Percentiles rank a stretch among this genome's conserved stretches.
Conservation (phyloP, 176 grass and related monocot species). For the Cocos nucifera region DNA sequence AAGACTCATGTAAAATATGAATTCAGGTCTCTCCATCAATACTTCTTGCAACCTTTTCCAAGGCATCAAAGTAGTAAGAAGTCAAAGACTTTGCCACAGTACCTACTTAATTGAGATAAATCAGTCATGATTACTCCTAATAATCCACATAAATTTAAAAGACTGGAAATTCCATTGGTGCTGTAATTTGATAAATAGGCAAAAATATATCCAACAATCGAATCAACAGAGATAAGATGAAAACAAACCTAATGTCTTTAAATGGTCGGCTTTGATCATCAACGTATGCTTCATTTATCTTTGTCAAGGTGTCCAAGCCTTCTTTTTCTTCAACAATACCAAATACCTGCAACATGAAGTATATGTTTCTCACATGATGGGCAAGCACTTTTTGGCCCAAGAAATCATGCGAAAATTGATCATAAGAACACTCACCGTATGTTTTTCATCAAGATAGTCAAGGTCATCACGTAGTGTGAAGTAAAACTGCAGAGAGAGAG, state of each 20-base stretch:
- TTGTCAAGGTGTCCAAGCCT: constrained; percentile 72
- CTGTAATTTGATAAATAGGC: no score
- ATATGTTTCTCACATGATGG: not conserved
- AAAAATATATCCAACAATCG: no score
- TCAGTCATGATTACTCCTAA: no score
- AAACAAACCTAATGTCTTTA: constrained; percentile 76
- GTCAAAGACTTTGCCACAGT: no score
- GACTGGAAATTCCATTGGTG: no score
- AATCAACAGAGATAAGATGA: not conserved
- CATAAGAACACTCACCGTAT: constrained; percentile 44
- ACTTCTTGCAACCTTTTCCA: no score
- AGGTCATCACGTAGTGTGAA: constrained; percentile 78
- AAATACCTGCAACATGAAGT: constrained; percentile 51
- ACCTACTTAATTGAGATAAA: no score
- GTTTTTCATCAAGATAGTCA: constrained; percentile 97
- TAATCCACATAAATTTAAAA: no score
- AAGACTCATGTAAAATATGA: no score
- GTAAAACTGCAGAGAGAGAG: constrained; percentile 47
- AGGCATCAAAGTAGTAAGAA: no score
- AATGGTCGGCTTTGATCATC: constrained; percentile 84
- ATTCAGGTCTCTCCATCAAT: no score
- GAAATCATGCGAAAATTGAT: not conserved
- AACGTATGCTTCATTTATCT: constrained; percentile 96
- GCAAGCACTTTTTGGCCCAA: not conserved
- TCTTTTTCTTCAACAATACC: constrained; percentile 67